Evolutionary conservation across 176 grass and related monocot species (phyloP).

Genomic region (Melocanna baccifera): DNA sequence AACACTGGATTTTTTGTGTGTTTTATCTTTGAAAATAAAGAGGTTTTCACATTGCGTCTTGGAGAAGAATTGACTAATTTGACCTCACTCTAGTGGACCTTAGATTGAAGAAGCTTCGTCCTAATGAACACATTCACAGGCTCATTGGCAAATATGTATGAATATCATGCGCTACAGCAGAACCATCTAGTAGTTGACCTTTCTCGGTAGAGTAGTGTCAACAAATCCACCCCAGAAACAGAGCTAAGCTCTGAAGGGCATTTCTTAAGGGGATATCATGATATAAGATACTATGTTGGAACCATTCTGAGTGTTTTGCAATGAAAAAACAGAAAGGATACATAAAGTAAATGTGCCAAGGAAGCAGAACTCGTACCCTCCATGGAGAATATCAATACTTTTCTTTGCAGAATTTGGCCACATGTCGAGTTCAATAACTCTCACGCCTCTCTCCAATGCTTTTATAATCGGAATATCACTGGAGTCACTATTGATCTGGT

Average conservation of each 20-base stretch:
- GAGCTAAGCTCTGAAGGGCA: background rate
- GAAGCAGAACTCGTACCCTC: slow-evolving; percentile 49
- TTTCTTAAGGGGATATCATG: slow-evolving; percentile 11
- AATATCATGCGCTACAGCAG: background rate
- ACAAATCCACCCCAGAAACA: background rate
- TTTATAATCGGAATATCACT: slow-evolving; percentile 83
- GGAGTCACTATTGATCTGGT: slow-evolving; percentile 91
- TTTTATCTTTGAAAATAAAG: background rate
- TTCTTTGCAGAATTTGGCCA: slow-evolving; percentile 82
- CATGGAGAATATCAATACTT: slow-evolving; percentile 76
- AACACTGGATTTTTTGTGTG: background rate
- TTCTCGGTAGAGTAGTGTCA: background rate
- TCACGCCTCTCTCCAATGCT: slow-evolving; percentile 68
- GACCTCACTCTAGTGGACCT: background rate
- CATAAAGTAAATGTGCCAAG: background rate
- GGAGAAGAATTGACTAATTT: background rate
- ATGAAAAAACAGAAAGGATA: background rate
- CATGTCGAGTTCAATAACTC: slow-evolving; percentile 94
- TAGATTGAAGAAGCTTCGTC: background rate
- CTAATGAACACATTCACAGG: background rate
- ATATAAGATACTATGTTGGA: background rate
- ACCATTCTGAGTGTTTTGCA: background rate
- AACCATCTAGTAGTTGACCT: background rate
- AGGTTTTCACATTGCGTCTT: background rate
- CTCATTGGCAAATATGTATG: background rate